Conservation (phyloP, 1,139 yeast species). For the Suhomyces taliae region DNA sequence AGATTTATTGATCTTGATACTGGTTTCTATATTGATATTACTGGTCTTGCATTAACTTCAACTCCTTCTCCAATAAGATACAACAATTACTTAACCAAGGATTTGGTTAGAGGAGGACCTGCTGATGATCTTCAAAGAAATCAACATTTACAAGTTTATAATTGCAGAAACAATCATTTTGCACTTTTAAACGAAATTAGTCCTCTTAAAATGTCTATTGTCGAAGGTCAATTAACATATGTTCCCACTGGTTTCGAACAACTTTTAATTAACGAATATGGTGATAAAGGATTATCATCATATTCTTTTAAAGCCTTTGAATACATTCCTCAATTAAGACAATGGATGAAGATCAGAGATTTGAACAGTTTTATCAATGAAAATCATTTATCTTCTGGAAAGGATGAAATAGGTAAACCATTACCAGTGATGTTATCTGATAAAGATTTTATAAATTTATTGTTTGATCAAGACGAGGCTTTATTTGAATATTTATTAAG, state of each 20-base stretch:
- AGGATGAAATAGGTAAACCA: conserved; percentile 9
- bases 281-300: conserved; percentile 17
- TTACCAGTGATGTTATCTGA: conserved; percentile 26
- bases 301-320: conserved; percentile 12
- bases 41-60: conserved; percentile 19
- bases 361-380: conserved; percentile 20
- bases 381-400: conserved; percentile 1
- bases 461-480: conserved; percentile 20
- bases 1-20: conserved; percentile 22
- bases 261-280: conserved; percentile 32
- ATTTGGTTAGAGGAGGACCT: conserved; percentile 1
- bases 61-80: conserved; percentile 15
- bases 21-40: conserved; percentile 23
- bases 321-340: conserved; percentile 24
- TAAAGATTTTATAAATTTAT: conserved; percentile 29
- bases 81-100: conserved; percentile 6
- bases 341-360: conserved; percentile 28
- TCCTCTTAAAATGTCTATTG: conserved; percentile 31
- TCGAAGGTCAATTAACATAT: conserved; percentile 37
- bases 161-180: conserved; percentile 22
- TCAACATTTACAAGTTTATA: conserved; percentile 12
- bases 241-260: conserved; percentile 31
- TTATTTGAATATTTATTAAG: conserved; percentile 34
- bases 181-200: conserved; percentile 25
- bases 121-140: conserved; percentile 13